Base-by-base conservation (phyloP, 2,329 filamentous ascomycete species). In the Fusarium sp. region DNA sequence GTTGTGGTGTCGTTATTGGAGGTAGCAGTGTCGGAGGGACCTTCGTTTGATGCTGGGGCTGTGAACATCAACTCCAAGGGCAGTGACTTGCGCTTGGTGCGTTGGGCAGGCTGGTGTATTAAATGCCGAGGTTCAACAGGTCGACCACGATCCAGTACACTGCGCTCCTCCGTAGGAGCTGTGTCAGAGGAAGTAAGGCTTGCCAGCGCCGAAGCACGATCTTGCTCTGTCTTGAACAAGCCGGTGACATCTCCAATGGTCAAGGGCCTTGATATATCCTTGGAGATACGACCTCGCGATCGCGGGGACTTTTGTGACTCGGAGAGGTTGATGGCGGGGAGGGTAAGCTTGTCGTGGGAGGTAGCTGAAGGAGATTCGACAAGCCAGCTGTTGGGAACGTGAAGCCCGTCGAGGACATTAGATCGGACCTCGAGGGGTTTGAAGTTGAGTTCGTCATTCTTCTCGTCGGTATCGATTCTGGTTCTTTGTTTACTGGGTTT, bases 51-150 rank as follows among this genome's bases (percentile, higher is more conserved):
- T 7, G 25, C 44, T 27, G 59, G 50, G 14, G 50, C 50, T 53
- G 42, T 51, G 20, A 57, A 51, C 14, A 60, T 43, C 49, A 66
- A 51, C 50, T 67, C 64, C 51, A 67, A 42, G 8, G 63, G 64
- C 4, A 67, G 30, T 27, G 64, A 67, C 32, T 67, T 67, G 38
- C 64, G 64, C 32, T 67, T 45, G 24, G 30, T 20, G 15, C 15
- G 29, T 29, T 53, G 54, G 12, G 5, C 43, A 38, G 64, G 64
- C 12, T 67, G 64, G 12, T 45, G 64, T 47, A 67, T 67, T 25
- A 67, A 47, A 63, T 67, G 63, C 1, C 56, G 54, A n/a, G 64
- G 45, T 30, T 67, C 63, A 20, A 67, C 29, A 2, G 64, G 64
- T 24, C 64, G 50, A 15, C 64, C 64, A 12, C 64, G 64, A 30